Evolutionary conservation across 805 yeast genomes (phyloP).

Genomic region (Peterozyma toletana): DNA sequence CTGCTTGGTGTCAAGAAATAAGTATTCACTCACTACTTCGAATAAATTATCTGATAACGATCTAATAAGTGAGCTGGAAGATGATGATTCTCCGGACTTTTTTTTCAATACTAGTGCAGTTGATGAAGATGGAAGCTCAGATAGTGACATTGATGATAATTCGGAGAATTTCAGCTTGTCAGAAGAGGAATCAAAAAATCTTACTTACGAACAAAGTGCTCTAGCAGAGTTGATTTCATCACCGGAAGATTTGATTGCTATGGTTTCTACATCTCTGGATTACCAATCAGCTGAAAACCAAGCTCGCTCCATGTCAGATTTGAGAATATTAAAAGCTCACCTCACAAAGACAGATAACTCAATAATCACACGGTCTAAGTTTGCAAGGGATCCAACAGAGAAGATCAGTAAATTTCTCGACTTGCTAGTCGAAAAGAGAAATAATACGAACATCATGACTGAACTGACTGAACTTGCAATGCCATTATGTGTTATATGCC

Average conservation of each 20-base stretch:
- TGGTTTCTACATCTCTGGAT: constrained; percentile 2
- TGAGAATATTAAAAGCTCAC: constrained; percentile 10
- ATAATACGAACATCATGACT: not conserved
- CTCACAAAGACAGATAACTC: not conserved
- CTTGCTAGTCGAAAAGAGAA: constrained; percentile 16
- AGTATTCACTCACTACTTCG: too few species aligned
- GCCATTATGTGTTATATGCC: constrained; percentile 74
- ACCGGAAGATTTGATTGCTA: constrained; percentile 7
- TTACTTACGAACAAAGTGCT: not conserved
- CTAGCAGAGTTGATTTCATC: constrained; percentile 9
- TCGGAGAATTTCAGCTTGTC: not conserved
- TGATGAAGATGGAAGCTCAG: constrained; percentile 15
- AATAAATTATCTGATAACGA: too few species aligned
- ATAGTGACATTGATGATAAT: constrained; percentile 7
- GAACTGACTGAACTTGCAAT: constrained; percentile 10
- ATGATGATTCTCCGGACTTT: constrained; percentile 13
- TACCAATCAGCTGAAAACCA: not conserved
- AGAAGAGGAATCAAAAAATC: not conserved
- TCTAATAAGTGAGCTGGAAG: constrained; percentile 1
- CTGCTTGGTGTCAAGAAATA: too few species aligned
- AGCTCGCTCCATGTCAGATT: constrained; percentile 2
- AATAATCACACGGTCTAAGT: constrained; percentile 20
- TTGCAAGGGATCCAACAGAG: constrained; percentile 16
- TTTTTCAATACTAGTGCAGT: constrained; percentile 13
- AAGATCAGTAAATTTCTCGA: constrained; percentile 16